Percentiles rank a stretch among this genome's conserved stretches.
These are phyloP conservation scores for Balakata baccata DNA, from an alignment of 345 rosid genomes.

Conservation along the genomic window DNA sequence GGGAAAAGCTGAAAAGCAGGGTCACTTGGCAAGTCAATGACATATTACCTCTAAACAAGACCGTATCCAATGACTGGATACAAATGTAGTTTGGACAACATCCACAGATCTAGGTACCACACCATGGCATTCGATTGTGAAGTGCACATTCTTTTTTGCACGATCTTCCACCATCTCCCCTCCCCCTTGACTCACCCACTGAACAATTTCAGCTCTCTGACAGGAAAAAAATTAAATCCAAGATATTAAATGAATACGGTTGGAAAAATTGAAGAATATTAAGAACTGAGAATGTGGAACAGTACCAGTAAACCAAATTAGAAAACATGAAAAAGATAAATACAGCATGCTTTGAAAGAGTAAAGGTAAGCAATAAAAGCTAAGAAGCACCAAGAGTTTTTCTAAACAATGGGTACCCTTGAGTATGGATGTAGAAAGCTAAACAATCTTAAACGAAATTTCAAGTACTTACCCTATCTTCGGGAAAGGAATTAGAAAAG, in stretches of 20 bases:
- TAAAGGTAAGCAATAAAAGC: not conserved
- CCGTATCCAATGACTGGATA: constrained; percentile 91
- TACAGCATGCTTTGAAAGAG: not conserved
- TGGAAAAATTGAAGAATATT: not conserved
- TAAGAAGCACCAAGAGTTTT: not conserved
- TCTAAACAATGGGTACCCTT: not conserved
- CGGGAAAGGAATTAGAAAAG: constrained; percentile 75
- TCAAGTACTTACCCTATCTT: constrained; percentile 67
- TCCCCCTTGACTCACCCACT: constrained; percentile 89
- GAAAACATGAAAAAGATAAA: not conserved
- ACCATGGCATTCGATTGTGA: constrained; percentile 79
- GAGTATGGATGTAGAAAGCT: not conserved
- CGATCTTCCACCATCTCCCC: constrained; percentile 59
- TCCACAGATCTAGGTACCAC: constrained; percentile 29
- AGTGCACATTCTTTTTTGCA: constrained; percentile 40
- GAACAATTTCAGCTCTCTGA: constrained; percentile 75
- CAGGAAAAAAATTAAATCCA: constrained; percentile 18
- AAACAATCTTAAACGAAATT: constrained; percentile 5
- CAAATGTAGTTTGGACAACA: constrained; percentile 39
- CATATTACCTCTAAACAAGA: constrained; percentile 83
- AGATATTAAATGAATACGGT: not conserved
- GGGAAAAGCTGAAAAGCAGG: not conserved
- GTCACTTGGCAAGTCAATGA: not conserved
- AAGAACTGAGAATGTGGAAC: constrained; percentile 4
- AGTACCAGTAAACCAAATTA: not conserved